Conservation (phyloP, 1,139 yeast genomes). For the Suhomyces bribrorum region DNA sequence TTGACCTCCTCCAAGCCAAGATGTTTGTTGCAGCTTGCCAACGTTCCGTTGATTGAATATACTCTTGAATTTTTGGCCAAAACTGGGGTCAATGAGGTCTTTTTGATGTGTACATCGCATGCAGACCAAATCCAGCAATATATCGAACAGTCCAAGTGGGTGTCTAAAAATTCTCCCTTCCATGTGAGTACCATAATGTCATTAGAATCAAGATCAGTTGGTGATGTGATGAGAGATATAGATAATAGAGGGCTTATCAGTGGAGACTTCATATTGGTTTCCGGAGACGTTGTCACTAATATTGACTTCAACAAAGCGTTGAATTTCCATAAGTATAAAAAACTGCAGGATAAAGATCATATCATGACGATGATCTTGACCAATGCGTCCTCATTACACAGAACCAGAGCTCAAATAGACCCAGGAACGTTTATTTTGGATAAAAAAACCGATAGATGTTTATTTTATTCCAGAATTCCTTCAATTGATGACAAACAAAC, state of each 20-base stretch:
- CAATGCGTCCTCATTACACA: constrained; percentile 82
- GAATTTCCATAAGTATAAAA: constrained; percentile 71
- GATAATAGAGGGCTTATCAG: constrained; percentile 87
- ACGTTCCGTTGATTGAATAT: constrained; percentile 90
- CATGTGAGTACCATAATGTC: constrained; percentile 74
- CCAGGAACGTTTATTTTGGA: constrained; percentile 87
- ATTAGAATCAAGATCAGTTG: constrained; percentile 89
- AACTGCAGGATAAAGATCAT: constrained; percentile 78
- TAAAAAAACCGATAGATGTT: constrained; percentile 68
- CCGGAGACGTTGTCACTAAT: constrained; percentile 94
- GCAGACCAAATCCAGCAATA: constrained; percentile 85
- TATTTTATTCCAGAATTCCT: constrained; percentile 78
- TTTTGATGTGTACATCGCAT: constrained; percentile 84
- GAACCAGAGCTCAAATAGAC: constrained; percentile 74
- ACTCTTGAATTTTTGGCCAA: constrained; percentile 92
- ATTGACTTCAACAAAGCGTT: constrained; percentile 75
- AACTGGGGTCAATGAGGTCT: constrained; percentile 88
- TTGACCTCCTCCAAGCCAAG: constrained; percentile 81
- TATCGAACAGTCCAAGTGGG: constrained; percentile 84
- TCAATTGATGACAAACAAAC: constrained; percentile 55
- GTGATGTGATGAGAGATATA: constrained; percentile 95
- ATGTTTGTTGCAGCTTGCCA: constrained; percentile 87
- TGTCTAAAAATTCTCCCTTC: constrained; percentile 71
- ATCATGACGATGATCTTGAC: constrained; percentile 92
- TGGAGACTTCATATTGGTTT: constrained; percentile 84